Evolutionary conservation across 2,329 filamentous ascomycete species (phyloP).

Genomic region (Ceratocystis ficicola): DNA sequence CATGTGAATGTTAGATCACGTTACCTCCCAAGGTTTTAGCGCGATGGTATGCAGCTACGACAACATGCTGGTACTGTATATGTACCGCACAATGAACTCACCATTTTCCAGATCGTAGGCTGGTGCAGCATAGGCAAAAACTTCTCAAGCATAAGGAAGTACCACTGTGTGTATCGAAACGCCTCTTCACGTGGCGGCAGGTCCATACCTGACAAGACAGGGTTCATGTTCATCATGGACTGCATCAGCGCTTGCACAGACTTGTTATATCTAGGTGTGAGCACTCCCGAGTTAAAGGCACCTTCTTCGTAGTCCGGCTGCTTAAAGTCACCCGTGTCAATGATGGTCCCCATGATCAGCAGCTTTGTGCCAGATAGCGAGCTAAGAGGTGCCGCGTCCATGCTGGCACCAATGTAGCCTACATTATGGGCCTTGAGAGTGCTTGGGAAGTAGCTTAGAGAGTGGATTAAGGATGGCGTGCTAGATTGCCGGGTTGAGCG

Average conservation of each 20-base stretch:
- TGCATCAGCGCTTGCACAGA: constrained; percentile 60
- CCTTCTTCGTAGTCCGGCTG: constrained; percentile 52
- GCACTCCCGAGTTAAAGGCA: constrained; percentile 22
- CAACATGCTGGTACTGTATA: no score
- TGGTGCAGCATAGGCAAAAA: constrained; percentile 70
- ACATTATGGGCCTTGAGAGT: constrained; percentile 51
- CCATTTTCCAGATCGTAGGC: constrained; percentile 56
- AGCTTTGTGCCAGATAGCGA: constrained; percentile 64
- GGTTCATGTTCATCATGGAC: constrained; percentile 50
- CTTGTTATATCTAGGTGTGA: constrained; percentile 49
- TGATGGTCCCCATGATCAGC: constrained; percentile 66
- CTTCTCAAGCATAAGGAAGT: constrained; percentile 57
- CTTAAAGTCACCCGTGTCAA: constrained; percentile 64
- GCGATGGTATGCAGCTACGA: neutral
- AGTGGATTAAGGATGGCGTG: constrained; percentile 24
- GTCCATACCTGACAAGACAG: constrained; percentile 41
- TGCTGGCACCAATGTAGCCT: constrained; percentile 42
- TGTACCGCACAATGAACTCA: constrained; percentile 31
- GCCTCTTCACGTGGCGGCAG: constrained; percentile 54
- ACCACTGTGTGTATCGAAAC: constrained; percentile 60
- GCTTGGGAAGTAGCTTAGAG: constrained; percentile 32
- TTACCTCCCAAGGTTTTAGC: neutral
- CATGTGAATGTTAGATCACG: neutral
- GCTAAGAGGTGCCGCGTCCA: constrained; percentile 52
- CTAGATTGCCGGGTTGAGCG: constrained; percentile 23